Evolutionary conservation across 176 grass and related monocot species (phyloP).

Genomic region (Ensete glaucum): DNA sequence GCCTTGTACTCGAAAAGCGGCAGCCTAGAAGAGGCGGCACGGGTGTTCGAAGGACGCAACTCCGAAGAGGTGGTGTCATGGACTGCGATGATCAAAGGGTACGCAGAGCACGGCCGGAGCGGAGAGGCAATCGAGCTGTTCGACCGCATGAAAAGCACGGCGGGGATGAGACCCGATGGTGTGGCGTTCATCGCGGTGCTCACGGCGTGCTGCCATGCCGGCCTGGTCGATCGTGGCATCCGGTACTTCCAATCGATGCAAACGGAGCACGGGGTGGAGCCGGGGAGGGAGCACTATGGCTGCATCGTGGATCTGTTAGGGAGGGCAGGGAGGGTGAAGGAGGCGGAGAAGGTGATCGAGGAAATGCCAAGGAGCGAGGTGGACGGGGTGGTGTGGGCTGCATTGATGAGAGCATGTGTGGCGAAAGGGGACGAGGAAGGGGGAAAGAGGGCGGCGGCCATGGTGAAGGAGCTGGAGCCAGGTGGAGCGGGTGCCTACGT

Average conservation of each 20-base stretch:
- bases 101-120: constrained; percentile 45
- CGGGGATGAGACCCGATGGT: constrained; percentile 35
- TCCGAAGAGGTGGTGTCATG: constrained; percentile 42
- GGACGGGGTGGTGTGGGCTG: constrained; percentile 57
- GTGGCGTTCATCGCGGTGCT: constrained; percentile 51
- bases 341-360: constrained; percentile 41
- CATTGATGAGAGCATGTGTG: constrained; percentile 47
- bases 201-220: constrained; percentile 43
- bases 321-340: constrained; percentile 37
- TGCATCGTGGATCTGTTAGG: constrained; percentile 49
- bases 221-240: constrained; percentile 42
- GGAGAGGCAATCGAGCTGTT: constrained; percentile 37
- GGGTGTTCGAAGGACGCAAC: constrained; percentile 17
- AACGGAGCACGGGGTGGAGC: constrained; percentile 28
- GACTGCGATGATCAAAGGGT: constrained; percentile 45
- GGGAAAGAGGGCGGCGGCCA: constrained; percentile 34
- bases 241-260: constrained; percentile 44
- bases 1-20: constrained; percentile 58
- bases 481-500: constrained; percentile 48
- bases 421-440: constrained; percentile 42
- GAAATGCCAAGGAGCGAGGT: constrained; percentile 34
- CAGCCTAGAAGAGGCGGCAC: constrained; percentile 36
- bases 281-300: constrained; percentile 56
- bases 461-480: constrained; percentile 40
- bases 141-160: constrained; percentile 28